phyloP scores from a whole-genome alignment of 768 basidiomycete species.

The Saitozyma podzolica region DNA sequence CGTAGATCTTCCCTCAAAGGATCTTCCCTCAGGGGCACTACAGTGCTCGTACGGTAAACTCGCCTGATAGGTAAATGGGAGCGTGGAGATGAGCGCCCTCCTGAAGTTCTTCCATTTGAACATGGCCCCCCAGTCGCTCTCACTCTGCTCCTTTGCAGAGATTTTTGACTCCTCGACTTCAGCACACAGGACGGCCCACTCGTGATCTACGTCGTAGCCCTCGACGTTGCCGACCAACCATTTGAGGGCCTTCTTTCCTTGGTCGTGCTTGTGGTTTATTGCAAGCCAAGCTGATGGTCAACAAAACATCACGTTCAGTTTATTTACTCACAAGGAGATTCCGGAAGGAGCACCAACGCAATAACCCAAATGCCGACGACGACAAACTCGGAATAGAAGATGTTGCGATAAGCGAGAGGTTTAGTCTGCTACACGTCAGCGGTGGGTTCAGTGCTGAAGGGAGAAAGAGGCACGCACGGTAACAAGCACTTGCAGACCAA shows the following conservation, averaged over 20 bases:
- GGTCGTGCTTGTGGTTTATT: slow-evolving; percentile 16
- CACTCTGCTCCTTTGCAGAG: neutral
- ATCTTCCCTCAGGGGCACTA: no score
- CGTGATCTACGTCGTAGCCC: slow-evolving; percentile 28
- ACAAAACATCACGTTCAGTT: no score
- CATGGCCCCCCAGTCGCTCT: slow-evolving; percentile 1
- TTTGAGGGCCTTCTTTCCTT: slow-evolving; percentile 11
- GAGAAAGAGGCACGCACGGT: slow-evolving; percentile 13
- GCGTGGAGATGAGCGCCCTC: slow-evolving; percentile 5
- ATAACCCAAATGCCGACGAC: slow-evolving; percentile 18
- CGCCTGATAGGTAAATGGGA: slow-evolving; percentile 11
- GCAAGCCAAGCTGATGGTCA: slow-evolving; percentile 15
- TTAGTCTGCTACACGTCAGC: slow-evolving; percentile 5
- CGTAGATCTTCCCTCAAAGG: no score
- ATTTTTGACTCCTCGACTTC: slow-evolving; percentile 8
- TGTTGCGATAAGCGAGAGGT: neutral
- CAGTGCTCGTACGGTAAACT: slow-evolving; percentile 7
- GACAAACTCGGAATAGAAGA: slow-evolving; percentile 14
- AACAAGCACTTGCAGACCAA: slow-evolving; percentile 20
- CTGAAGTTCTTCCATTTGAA: slow-evolving; percentile 11
- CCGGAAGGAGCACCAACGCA: slow-evolving; percentile 14
- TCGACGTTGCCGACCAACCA: slow-evolving; percentile 19
- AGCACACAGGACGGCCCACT: slow-evolving; percentile 17
- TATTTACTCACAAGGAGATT: slow-evolving; percentile 21
- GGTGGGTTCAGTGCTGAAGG: neutral